Conservation (phyloP, 1,139 yeast species). For the Lizanozyma gosingica region DNA sequence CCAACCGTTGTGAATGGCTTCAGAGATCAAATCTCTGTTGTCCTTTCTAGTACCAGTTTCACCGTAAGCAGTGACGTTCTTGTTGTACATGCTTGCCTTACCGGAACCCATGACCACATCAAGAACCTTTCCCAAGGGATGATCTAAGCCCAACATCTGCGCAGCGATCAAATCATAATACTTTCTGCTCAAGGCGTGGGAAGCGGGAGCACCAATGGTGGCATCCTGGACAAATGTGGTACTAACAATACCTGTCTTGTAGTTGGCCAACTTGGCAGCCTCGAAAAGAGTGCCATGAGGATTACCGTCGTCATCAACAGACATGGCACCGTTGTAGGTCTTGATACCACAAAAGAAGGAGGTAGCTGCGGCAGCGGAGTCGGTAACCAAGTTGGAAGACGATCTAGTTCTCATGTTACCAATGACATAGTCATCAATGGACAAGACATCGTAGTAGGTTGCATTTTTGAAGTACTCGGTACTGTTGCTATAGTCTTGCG, state of each 20-base stretch:
- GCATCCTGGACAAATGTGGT: conserved; percentile 19
- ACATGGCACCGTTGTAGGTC: conserved; percentile 21
- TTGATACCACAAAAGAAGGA: conserved; percentile 20
- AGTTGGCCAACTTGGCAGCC: conserved; percentile 18
- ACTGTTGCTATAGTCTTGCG: conserved; percentile 9
- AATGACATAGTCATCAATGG: conserved; percentile 14
- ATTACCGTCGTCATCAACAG: conserved; percentile 13
- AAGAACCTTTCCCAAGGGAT: conserved; percentile 16
- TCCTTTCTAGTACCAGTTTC: conserved; percentile 17
- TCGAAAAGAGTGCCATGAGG: conserved; percentile 22
- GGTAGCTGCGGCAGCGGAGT: conserved; percentile 23
- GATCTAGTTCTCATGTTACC: conserved; percentile 19
- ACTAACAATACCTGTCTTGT: conserved; percentile 19
- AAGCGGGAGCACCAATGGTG: conserved; percentile 19
- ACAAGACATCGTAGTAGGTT: conserved; percentile 13
- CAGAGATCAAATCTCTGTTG: conserved; percentile 15
- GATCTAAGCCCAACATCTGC: conserved; percentile 17
- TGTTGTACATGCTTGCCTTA: conserved; percentile 4
- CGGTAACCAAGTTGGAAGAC: conserved; percentile 16
- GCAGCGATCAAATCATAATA: conserved; percentile 21
- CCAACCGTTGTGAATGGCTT: conserved; percentile 14
- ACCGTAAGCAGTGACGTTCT: conserved; percentile 12
- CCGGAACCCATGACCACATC: conserved; percentile 24
- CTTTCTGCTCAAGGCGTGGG: conserved; percentile 17
- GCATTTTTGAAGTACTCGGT: conserved; percentile 4